Evolutionary conservation across 208 protist genomes (phyloP).

Genomic region (Blastocrithidia nonstop): DNA sequence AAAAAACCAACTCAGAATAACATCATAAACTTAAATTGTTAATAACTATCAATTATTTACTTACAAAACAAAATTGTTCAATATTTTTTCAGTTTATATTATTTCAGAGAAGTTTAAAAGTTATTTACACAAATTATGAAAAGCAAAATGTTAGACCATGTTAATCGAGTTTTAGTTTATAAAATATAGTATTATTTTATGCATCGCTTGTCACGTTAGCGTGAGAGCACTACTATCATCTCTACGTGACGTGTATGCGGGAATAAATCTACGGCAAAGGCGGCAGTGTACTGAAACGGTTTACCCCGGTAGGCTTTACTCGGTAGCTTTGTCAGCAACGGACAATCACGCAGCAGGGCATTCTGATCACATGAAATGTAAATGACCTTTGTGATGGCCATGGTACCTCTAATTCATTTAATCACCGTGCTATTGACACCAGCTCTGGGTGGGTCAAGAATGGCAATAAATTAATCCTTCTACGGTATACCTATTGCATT

Average conservation of each 20-base stretch:
- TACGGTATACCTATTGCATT: conserved; percentile 9
- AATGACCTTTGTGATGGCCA: conserved; percentile 78
- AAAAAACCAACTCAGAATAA: no score
- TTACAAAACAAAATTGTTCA: no score
- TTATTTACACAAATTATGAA: no score
- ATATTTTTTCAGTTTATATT: no score
- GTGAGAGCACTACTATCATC: conserved; percentile 83
- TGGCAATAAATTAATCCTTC: conserved; percentile 64
- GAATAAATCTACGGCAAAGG: conserved; percentile 90
- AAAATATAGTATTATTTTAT: no score
- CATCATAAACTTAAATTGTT: no score
- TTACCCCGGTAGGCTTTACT: conserved; percentile 59
- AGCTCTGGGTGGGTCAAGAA: conserved; percentile 83
- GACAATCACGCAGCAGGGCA: conserved; percentile 79
- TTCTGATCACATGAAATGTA: conserved; percentile 94
- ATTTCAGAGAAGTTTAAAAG: no score
- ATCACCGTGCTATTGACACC: conserved; percentile 83
- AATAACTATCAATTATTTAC: no score
- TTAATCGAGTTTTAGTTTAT: no score
- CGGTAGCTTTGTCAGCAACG: conserved; percentile 47
- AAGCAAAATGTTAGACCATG: no score
- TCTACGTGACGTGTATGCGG: conserved; percentile 92
- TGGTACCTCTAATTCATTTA: conserved; percentile 82
- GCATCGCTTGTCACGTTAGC: no score
- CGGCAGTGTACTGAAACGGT: conserved; percentile 74